Conservation (phyloP, 2,329 filamentous ascomycete species). For the Ilyonectria sp. region DNA sequence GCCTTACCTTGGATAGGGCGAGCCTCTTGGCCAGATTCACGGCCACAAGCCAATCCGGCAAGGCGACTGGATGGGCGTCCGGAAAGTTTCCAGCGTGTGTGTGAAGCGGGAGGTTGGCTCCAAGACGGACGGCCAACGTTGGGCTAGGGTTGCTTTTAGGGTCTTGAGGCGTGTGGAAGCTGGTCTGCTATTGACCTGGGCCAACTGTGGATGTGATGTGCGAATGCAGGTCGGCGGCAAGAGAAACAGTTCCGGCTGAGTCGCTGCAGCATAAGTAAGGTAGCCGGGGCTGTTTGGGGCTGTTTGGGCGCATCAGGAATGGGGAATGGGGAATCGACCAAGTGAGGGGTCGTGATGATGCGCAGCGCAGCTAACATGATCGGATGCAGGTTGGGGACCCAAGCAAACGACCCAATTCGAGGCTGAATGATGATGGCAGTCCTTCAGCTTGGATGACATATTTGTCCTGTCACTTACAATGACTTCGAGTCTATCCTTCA, state of each 20-base stretch:
- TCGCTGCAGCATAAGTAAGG: not conserved
- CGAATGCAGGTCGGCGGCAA: conserved; percentile 27
- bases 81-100: not conserved
- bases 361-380: conserved; percentile 16
- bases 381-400: not conserved
- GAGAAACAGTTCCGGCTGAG: conserved; percentile 21
- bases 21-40: not conserved
- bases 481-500: not conserved
- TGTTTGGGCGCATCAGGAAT: conserved; percentile 10
- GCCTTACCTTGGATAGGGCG: not conserved
- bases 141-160: not conserved
- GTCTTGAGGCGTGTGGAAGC: not conserved
- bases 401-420: not conserved
- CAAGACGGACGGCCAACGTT: not conserved
- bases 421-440: conserved; percentile 1
- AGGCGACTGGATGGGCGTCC: not conserved
- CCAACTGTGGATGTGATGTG: conserved; percentile 10
- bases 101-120: conserved; percentile 1
- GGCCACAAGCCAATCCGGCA: conserved; percentile 1
- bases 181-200: not conserved
- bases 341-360: conserved; percentile 30
- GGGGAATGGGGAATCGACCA: conserved; percentile 22
- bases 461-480: not conserved
- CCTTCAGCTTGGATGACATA: not conserved
- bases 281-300: conserved; percentile 9